phyloP scores from a whole-genome alignment of 2,329 filamentous ascomycete species.

The Aspergillus neoniger region DNA sequence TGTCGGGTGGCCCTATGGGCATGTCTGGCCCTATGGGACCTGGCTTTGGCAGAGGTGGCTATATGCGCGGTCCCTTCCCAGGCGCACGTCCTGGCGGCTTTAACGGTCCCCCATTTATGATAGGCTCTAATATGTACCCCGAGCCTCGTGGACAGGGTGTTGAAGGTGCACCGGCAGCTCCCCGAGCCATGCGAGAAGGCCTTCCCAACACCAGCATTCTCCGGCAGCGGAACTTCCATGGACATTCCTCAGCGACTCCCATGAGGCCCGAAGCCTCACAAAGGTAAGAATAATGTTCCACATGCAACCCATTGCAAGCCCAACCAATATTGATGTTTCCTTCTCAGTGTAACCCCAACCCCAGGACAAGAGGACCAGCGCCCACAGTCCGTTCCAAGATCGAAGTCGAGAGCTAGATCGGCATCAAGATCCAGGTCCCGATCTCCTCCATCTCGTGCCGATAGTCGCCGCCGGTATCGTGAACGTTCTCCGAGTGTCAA shows the following conservation, averaged over 20 bases:
- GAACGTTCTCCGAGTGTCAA: conserved; percentile 51
- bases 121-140: conserved; percentile 33
- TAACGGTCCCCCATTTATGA: conserved; percentile 31
- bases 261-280: conserved; percentile 26
- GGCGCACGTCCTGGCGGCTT: conserved; percentile 41
- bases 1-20: conserved; percentile 35
- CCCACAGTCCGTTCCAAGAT: conserved; percentile 31
- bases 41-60: conserved; percentile 44
- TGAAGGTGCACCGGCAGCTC: conserved; percentile 79
- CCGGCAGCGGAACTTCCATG: conserved; percentile 57
- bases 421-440: conserved; percentile 31
- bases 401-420: conserved; percentile 27
- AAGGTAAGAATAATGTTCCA: conserved; percentile 30
- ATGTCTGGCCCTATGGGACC: conserved; percentile 27
- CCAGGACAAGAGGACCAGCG: conserved; percentile 40
- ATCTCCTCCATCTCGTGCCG: conserved; percentile 45
- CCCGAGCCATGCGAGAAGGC: conserved; percentile 91
- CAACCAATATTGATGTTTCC: conserved; percentile 18
- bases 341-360: conserved; percentile 25
- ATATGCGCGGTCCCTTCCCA: conserved; percentile 51
- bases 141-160: conserved; percentile 59
- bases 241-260: conserved; percentile 28
- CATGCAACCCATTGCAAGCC: neutral
- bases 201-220: conserved; percentile 78
- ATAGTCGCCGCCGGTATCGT: conserved; percentile 53